These are phyloP conservation scores for Saccharomycopsis lassenensis DNA, from an alignment of 805 yeast genomes.

Conservation along the genomic window DNA sequence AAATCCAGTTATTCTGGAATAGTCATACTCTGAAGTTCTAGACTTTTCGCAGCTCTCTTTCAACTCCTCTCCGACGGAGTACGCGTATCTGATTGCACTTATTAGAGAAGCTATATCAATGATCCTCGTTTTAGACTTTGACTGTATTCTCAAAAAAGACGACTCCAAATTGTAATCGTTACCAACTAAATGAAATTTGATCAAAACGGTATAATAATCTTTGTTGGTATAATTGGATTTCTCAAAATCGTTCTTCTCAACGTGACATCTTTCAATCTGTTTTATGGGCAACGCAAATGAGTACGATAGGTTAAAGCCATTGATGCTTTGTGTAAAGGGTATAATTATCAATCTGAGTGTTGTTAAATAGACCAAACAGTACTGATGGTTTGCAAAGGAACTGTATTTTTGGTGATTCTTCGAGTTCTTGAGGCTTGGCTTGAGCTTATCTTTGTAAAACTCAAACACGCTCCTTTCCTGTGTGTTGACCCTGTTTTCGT, in stretches of 20 bases:
- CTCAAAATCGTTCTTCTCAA: conserved; percentile 8
- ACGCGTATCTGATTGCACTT: conserved; percentile 16
- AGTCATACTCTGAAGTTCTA: background rate
- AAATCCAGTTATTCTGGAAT: conserved; percentile 2
- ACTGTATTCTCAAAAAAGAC: conserved; percentile 7
- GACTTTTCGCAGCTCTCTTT: background rate
- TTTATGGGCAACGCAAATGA: conserved; percentile 12
- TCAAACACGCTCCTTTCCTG: conserved; percentile 5
- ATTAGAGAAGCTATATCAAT: conserved; percentile 15
- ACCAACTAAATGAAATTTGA: conserved; percentile 1
- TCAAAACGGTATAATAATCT: conserved; percentile 1
- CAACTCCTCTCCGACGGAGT: conserved; percentile 12
- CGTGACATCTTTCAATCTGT: conserved; percentile 14
- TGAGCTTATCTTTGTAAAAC: conserved; percentile 1
- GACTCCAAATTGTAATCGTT: background rate
- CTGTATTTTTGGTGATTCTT: background rate
- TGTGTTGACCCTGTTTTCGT: background rate
- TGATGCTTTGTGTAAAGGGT: conserved; percentile 9
- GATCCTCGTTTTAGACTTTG: conserved; percentile 11
- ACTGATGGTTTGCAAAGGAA: conserved; percentile 7
- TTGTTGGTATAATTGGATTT: too few relatives aligned
- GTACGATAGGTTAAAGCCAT: conserved; percentile 8
- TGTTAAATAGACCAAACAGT: conserved; percentile 17
- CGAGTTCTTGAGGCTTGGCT: background rate
- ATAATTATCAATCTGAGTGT: conserved; percentile 14